These are phyloP conservation scores for Cercospora sp. DNA, from an alignment of 2,329 filamentous ascomycete species.

Conservation along the genomic window DNA sequence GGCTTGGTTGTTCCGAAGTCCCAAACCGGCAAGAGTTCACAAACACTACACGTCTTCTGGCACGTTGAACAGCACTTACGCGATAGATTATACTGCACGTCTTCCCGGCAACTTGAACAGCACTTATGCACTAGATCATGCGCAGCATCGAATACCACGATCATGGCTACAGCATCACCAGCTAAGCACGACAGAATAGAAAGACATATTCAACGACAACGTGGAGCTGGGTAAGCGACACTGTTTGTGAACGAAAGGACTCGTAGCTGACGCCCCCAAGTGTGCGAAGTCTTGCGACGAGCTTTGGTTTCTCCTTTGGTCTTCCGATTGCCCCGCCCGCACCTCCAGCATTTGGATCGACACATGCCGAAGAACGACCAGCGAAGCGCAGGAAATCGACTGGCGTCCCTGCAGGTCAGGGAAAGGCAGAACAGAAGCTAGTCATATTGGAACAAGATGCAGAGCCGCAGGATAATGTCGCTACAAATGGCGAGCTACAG, in stretches of 20 bases:
- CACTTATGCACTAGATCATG: not conserved
- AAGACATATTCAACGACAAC: slow-evolving; percentile 38
- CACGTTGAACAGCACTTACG: not conserved
- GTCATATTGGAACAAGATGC: not conserved
- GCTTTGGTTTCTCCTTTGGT: slow-evolving; percentile 37
- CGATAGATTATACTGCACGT: slow-evolving; percentile 8
- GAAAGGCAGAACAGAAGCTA: not conserved
- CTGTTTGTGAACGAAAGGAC: not conserved
- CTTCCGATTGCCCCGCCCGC: slow-evolving; percentile 8
- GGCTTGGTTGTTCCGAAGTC: not conserved
- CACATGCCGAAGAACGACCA: slow-evolving; percentile 23
- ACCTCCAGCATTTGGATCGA: not conserved
- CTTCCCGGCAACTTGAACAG: slow-evolving; percentile 3
- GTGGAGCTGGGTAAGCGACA: slow-evolving; percentile 35
- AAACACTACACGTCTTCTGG: slow-evolving; percentile 10
- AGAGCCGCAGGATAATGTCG: not conserved
- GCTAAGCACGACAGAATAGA: slow-evolving; percentile 36
- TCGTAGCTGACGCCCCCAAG: slow-evolving; percentile 1
- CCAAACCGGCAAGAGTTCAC: slow-evolving; percentile 18
- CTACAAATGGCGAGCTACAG: not conserved
- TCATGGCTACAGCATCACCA: slow-evolving; percentile 34
- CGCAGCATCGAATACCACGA: slow-evolving; percentile 10
- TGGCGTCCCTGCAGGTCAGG: not conserved
- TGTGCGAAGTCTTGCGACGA: slow-evolving; percentile 32
- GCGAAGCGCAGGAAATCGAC: slow-evolving; percentile 29